Evolutionary conservation across 805 yeast species (phyloP).

Genomic region (Saturnispora sekii): DNA sequence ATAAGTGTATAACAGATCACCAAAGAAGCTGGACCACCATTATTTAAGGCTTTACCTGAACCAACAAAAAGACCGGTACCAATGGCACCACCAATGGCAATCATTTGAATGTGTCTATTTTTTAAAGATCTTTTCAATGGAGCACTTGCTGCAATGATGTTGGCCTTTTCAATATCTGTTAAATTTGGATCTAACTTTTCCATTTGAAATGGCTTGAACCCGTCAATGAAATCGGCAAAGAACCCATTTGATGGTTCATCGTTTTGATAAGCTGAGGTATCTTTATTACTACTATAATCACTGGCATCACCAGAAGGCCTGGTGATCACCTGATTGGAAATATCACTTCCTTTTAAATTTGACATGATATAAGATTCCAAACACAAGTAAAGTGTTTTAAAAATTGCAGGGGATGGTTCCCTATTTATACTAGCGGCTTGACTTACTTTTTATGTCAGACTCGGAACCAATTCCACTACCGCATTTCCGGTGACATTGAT

Average conservation of each 20-base stretch:
- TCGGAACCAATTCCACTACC: too few relatives aligned
- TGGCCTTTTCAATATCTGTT: slow-evolving; percentile 34
- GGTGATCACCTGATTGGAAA: too few relatives aligned
- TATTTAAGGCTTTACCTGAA: slow-evolving; percentile 46
- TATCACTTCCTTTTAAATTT: too few relatives aligned
- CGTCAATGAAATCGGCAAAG: slow-evolving; percentile 15
- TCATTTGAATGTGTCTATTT: slow-evolving; percentile 63
- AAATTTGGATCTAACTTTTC: slow-evolving; percentile 31
- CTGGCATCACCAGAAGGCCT: not conserved
- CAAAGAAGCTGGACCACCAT: slow-evolving; percentile 62
- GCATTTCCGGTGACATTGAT: too few relatives aligned
- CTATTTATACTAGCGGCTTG: too few relatives aligned
- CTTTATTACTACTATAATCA: not conserved
- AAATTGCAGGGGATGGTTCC: too few relatives aligned
- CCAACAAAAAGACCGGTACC: slow-evolving; percentile 76
- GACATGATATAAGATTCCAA: too few relatives aligned
- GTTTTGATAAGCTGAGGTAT: not conserved
- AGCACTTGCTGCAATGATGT: slow-evolving; percentile 34
- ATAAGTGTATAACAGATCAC: slow-evolving; percentile 47
- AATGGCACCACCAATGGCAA: slow-evolving; percentile 71
- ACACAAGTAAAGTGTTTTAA: too few relatives aligned
- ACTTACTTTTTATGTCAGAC: too few relatives aligned
- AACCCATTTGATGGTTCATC: slow-evolving; percentile 4
- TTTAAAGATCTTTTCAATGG: slow-evolving; percentile 41
- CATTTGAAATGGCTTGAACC: slow-evolving; percentile 18